phyloP scores from a whole-genome alignment of 306 rosid genomes.

The Inga leiocalycina region DNA sequence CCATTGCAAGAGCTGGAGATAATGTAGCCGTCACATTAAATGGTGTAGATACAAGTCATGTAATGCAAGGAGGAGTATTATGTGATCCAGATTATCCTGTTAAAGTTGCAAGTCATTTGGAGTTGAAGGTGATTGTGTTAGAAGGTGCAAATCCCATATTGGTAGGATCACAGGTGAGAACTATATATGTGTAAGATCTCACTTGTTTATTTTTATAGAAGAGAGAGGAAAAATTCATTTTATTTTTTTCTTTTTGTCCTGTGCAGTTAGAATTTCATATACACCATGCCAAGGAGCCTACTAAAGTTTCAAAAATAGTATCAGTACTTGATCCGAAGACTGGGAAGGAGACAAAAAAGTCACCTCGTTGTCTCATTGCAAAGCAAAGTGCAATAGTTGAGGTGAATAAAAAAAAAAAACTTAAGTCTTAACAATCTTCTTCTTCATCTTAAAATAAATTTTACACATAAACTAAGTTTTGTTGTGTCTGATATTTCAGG shows the following conservation, averaged over 20 bases:
- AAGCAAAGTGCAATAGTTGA: conserved; percentile 90
- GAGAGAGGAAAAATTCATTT: not conserved
- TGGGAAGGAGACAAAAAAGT: conserved; percentile 76
- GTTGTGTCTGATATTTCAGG: conserved; percentile 53
- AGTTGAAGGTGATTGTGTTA: conserved; percentile 81
- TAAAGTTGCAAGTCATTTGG: conserved; percentile 72
- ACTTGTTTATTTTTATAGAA: not conserved
- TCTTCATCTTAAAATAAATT: not conserved
- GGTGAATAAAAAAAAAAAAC: conserved; percentile 52
- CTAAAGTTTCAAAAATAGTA: conserved; percentile 67
- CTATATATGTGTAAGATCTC: conserved; percentile 7
- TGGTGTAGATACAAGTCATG: conserved; percentile 69
- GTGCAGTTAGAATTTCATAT: conserved; percentile 87
- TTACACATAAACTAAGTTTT: conserved; percentile 11
- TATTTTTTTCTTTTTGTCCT: conserved; percentile 24
- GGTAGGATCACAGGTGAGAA: conserved; percentile 82
- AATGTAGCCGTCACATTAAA: conserved; percentile 76
- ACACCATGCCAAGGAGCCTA: conserved; percentile 86
- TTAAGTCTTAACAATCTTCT: not conserved
- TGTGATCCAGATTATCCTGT: conserved; percentile 95
- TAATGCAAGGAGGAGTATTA: conserved; percentile 82
- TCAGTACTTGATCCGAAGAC: conserved; percentile 85
- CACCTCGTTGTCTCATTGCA: conserved; percentile 82
- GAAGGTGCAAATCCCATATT: conserved; percentile 81
- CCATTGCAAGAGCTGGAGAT: conserved; percentile 91